These are phyloP conservation scores for Dryas octopetala DNA, from an alignment of 306 rosid species.

Conservation along the genomic window DNA sequence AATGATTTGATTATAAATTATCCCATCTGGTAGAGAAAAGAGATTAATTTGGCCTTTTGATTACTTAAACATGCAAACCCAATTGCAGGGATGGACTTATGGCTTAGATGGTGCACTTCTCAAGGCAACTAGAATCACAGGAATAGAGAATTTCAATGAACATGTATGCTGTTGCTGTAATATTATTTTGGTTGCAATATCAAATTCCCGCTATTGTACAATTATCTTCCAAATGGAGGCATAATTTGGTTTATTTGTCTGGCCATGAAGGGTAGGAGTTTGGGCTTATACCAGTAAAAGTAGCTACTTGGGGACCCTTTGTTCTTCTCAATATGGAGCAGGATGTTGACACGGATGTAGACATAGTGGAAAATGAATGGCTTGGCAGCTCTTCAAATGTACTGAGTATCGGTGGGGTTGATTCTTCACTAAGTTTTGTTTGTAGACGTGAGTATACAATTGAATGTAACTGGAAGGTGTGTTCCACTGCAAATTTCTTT, in stretches of 20 bases:
- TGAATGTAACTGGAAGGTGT: slow-evolving; percentile 95
- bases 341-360: slow-evolving; percentile 38
- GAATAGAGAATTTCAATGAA: slow-evolving; percentile 65
- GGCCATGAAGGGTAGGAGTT: slow-evolving; percentile 64
- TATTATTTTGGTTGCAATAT: slow-evolving; percentile 12
- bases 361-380: slow-evolving; percentile 60
- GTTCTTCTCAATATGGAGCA: slow-evolving; percentile 69
- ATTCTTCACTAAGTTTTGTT: slow-evolving; percentile 64
- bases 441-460: slow-evolving; percentile 79
- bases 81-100: slow-evolving; percentile 85
- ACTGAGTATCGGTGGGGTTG: slow-evolving; percentile 56
- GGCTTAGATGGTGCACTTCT: slow-evolving; percentile 79
- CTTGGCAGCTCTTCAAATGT: slow-evolving; percentile 74
- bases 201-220: slow-evolving; percentile 14
- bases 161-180: slow-evolving; percentile 55
- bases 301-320: slow-evolving; percentile 85
- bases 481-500: background rate
- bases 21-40: background rate
- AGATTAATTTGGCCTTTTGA: background rate
- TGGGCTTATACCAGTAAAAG: slow-evolving; percentile 68
- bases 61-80: background rate
- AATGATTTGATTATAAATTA: background rate
- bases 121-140: slow-evolving; percentile 73
- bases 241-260: slow-evolving; percentile 43
- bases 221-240: slow-evolving; percentile 8